Percentiles rank a stretch among this genome's conserved stretches.
Evolutionary conservation across 208 protist species (phyloP).

Genomic region (Hexamita inflata): DNA sequence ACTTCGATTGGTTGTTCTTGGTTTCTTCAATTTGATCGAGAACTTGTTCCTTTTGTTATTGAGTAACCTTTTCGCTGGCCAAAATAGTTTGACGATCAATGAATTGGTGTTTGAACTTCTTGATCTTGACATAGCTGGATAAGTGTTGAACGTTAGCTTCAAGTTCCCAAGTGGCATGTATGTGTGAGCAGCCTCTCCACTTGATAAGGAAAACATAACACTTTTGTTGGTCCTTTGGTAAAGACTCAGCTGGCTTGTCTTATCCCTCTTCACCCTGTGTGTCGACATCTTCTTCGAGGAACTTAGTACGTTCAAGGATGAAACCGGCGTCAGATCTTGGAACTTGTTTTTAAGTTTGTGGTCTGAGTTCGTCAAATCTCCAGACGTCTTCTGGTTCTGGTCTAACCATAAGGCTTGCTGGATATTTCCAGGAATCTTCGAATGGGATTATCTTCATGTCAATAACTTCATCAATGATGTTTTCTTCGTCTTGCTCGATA

Average conservation of each 20-base stretch:
- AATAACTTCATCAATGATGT: neutral
- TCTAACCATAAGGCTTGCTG: neutral
- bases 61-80: no score
- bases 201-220: constrained; percentile 16
- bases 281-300: neutral
- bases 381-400: neutral
- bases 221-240: neutral
- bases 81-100: no score
- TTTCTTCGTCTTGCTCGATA: neutral
- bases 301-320: neutral
- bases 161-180: constrained; percentile 15
- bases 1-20: no score
- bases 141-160: neutral
- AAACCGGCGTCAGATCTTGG: neutral
- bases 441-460: neutral
- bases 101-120: neutral
- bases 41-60: no score
- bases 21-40: no score
- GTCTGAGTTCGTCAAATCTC: neutral
- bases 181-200: neutral
- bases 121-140: neutral
- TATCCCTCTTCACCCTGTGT: no score
- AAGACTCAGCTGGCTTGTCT: no score
- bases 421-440: neutral
- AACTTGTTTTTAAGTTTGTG: neutral